Evolutionary conservation across 306 rosid species (phyloP), one percentile per base, ranked within the genome.

Genomic region (Cicer yamashitae): DNA sequence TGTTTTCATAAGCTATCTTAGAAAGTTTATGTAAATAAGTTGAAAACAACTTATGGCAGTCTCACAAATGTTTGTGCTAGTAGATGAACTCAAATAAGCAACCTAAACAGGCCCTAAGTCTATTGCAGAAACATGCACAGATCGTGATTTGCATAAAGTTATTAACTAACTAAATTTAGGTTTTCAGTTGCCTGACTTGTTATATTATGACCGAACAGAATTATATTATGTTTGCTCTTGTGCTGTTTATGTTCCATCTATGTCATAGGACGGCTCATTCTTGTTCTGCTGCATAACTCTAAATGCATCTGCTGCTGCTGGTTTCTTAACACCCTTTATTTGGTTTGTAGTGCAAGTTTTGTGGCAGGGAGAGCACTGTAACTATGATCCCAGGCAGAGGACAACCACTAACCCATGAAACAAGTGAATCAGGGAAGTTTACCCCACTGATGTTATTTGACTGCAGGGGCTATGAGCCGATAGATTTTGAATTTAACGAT

Each of bases 391-490:
- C 87, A 13, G 91, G 93, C 46, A 88, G 77, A 38, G 90, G 94
- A 54, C 37, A 66, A 74, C 96, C 96, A 44, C 79, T 91, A 64
- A 82, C 93, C n/a, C 83, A 81, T 40, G 84, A 74, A 83, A 70
- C 25, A 43, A 85, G 91, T 87, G 79, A 93, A 70, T 76, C 87
- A 8, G 90, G 94, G 82, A 85, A 85, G 62, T 84, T 39, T 39
- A 40, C 87, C 63, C 96, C 97, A 8, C 37, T 94, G 81, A 94
- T 91, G 98, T 65, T 86, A 58, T 91, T 94, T 11, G 94, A 94
- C 73, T 88, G 91, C 88, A 84, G 94, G 81, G 98, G 97, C 70
- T 90, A 81, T 72, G 97, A 91, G 62, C 98, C 94, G 2, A 77
- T 88, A 38, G 94, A 67, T 75, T 94, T 46, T 66, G 67, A 83